Conservation (phyloP, 2,329 filamentous ascomycete genomes). For the Orbilia javanica region DNA sequence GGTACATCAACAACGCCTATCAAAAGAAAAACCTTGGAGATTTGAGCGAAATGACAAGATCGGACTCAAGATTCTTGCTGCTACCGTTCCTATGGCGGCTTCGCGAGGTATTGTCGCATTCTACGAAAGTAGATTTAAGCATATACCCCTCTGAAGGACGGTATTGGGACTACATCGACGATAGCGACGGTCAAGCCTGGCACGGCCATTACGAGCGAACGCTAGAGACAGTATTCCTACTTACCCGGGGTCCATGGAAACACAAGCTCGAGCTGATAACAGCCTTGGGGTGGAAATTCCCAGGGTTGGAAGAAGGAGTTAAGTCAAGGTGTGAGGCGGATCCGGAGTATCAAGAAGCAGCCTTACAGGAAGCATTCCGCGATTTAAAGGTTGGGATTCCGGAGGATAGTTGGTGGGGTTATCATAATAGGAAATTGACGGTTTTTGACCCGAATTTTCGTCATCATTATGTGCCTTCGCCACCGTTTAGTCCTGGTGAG, state of each 20-base stretch:
- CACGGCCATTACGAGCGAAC: background rate
- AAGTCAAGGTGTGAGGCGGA: background rate
- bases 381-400: background rate
- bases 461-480: background rate
- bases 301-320: background rate
- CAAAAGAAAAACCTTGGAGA: background rate
- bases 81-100: constrained; percentile 3
- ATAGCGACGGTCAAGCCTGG: background rate
- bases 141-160: background rate
- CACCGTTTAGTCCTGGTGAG: background rate
- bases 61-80: background rate
- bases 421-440: background rate
- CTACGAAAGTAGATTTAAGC: background rate
- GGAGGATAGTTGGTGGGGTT: background rate
- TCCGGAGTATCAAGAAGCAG: background rate
- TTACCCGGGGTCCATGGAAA: constrained; percentile 6
- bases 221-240: background rate
- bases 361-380: background rate
- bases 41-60: background rate
- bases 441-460: background rate
- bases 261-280: background rate
- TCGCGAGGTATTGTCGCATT: background rate
- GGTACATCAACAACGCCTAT: background rate
- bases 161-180: background rate
- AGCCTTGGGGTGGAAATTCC: background rate